These are phyloP conservation scores for Madurella fahalii DNA, from an alignment of 2,329 filamentous ascomycete species.

Conservation along the genomic window DNA sequence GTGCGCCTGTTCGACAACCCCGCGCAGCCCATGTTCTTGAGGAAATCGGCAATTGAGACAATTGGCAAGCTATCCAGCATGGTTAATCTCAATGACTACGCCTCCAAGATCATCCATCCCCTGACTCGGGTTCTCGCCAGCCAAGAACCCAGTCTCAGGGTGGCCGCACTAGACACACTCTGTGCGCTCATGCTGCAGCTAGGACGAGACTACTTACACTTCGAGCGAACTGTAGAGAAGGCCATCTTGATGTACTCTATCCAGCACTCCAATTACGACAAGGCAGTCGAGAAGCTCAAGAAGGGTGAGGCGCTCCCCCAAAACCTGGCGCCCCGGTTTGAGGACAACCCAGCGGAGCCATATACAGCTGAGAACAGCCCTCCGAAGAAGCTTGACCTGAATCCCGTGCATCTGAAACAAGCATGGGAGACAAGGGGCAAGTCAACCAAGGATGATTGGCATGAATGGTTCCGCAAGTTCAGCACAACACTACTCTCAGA, in stretches of 20 bases:
- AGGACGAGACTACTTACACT: slow-evolving; percentile 91
- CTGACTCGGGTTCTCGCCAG: slow-evolving; percentile 76
- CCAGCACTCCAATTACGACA: slow-evolving; percentile 84
- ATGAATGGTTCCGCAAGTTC: slow-evolving; percentile 96
- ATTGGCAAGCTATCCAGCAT: slow-evolving; percentile 91
- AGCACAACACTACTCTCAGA: slow-evolving; percentile 93
- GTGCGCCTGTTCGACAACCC: slow-evolving; percentile 91
- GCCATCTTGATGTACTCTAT: slow-evolving; percentile 74
- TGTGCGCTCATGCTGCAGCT: slow-evolving; percentile 95
- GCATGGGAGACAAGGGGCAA: slow-evolving; percentile 97
- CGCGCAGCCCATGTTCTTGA: slow-evolving; percentile 71
- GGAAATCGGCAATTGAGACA: slow-evolving; percentile 88
- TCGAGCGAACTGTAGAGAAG: slow-evolving; percentile 90
- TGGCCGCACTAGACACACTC: slow-evolving; percentile 85
- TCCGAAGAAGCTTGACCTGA: slow-evolving; percentile 93
- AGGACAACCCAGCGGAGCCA: slow-evolving; percentile 73
- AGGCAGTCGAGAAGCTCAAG: slow-evolving; percentile 86
- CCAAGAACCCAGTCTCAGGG: slow-evolving; percentile 67
- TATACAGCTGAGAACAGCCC: slow-evolving; percentile 72
- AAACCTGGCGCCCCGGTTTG: slow-evolving; percentile 81
- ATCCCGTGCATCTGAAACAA: slow-evolving; percentile 92
- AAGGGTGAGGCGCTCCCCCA: slow-evolving; percentile 94
- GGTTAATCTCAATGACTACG: slow-evolving; percentile 96
- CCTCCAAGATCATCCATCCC: slow-evolving; percentile 93
- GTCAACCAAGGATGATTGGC: slow-evolving; percentile 97